Evolutionary conservation across 2,329 filamentous ascomycete species (phyloP), one percentile per base, ranked within the genome.

Genomic region (Cordyceps javanica): DNA sequence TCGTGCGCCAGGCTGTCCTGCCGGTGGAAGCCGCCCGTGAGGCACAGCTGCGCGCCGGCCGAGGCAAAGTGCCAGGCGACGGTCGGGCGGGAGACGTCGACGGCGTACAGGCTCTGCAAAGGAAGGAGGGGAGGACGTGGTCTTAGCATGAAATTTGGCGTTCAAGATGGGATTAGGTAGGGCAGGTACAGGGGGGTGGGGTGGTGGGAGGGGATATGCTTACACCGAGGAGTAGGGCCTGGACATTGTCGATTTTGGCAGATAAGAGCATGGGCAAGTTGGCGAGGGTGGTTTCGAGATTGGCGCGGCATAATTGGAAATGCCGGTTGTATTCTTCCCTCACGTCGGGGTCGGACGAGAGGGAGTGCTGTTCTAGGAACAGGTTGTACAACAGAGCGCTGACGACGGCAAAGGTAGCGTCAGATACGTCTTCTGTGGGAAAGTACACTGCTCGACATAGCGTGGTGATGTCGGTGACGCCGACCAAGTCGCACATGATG

Each of bases 61-160:
- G 79, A 81, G 25, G 78, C 80, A 19, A 88, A 71, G n/a, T 82
- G 80, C 79, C 83, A 86, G n/a, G 82, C 82, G 3, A 88, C 75
- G 0, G 82, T 83, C 1, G 83, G 82, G 39, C 82, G 81, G 3
- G 82, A 84, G 14, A 80, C 75, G 60, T 87, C 83, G 49, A 87
- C 78, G 13, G 83, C 78, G 62, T 86, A 82, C n/a, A 82, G 71
- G 5, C 81, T 76, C 82, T 87, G 51, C 16, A 8, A 26, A 30
- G 14, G 16, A 50, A n/a, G n/a, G n/a, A n/a, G n/a, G n/a, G n/a
- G n/a, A n/a, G n/a, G n/a, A n/a, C n/a, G n/a, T n/a, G n/a, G n/a
- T n/a, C n/a, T 66, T 41, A 64, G 60, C 7, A 23, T 28, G 9
- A 28, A n/a, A n/a, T n/a, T n/a, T n/a, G n/a, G n/a, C n/a, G n/a